These are phyloP conservation scores for Botrytis medusae DNA, from an alignment of 2,329 filamentous ascomycete species.

Conservation along the genomic window DNA sequence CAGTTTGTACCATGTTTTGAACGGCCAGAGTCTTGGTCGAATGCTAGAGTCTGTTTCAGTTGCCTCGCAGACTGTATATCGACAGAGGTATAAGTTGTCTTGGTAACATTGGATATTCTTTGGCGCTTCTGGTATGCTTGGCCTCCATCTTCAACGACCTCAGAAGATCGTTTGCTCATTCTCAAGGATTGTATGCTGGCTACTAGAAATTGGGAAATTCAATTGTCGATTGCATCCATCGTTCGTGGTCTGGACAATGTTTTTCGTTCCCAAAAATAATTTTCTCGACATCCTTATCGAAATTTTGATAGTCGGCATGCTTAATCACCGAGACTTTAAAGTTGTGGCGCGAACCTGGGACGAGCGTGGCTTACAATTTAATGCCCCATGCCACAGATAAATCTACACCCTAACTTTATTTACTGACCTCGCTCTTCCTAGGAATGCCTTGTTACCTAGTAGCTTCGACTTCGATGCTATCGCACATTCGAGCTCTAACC, in stretches of 20 bases:
- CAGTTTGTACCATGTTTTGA: slow-evolving; percentile 60
- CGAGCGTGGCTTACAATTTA: neutral
- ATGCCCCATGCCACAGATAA: neutral
- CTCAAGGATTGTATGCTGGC: neutral
- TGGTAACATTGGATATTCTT: slow-evolving; percentile 48
- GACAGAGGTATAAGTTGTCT: slow-evolving; percentile 43
- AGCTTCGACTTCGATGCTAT: slow-evolving; percentile 6
- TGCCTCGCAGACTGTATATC: slow-evolving; percentile 65
- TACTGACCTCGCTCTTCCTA: neutral
- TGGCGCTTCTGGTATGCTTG: slow-evolving; percentile 41
- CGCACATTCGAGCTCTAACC: neutral
- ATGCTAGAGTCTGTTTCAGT: slow-evolving; percentile 65
- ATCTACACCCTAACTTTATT: slow-evolving; percentile 10
- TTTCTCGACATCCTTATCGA: slow-evolving; percentile 22
- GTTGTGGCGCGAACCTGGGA: neutral
- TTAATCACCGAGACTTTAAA: slow-evolving; percentile 4
- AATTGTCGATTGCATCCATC: slow-evolving; percentile 6
- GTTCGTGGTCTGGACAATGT: slow-evolving; percentile 2
- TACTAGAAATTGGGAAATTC: neutral
- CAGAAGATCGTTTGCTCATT: slow-evolving; percentile 39
- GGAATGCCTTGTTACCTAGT: neutral
- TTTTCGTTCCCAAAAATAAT: slow-evolving; percentile 19
- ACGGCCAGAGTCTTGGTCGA: slow-evolving; percentile 67
- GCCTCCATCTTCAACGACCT: slow-evolving; percentile 35
- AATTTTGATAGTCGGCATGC: slow-evolving; percentile 20